A percentile compares a stretch with the other conserved stretches of the same genome.
Evolutionary conservation across 2,329 filamentous ascomycete species (phyloP).

Genomic region (Cercospora citrullina): DNA sequence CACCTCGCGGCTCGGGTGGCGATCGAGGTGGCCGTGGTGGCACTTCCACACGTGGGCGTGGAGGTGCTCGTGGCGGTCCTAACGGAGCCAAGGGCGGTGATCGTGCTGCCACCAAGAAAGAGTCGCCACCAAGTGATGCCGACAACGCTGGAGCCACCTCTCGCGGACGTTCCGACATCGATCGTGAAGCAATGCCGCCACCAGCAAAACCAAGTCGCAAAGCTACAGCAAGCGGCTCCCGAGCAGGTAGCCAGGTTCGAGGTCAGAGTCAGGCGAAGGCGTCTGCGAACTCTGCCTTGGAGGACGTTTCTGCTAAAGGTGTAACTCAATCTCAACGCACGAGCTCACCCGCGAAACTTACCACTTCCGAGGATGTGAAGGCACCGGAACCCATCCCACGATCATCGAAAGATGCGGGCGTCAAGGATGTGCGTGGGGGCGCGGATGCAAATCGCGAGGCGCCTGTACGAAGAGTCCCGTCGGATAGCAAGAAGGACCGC

Average conservation of each 20-base stretch:
- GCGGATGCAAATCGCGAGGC: conserved; percentile 17
- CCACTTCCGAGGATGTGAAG: conserved; percentile 21
- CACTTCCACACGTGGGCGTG: conserved; percentile 49
- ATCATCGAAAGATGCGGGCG: conserved; percentile 18
- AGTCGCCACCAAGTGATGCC: conserved; percentile 21
- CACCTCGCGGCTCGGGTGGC: conserved; percentile 42
- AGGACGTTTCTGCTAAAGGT: neutral
- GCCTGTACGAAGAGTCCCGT: conserved; percentile 19
- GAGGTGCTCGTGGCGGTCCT: conserved; percentile 42
- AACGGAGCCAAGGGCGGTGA: conserved; percentile 43
- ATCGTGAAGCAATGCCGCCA: conserved; percentile 35
- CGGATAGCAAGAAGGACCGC: conserved; percentile 31
- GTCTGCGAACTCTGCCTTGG: neutral
- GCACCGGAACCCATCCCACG: conserved; percentile 26
- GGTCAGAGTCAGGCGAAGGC: conserved; percentile 19
- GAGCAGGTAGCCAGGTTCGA: conserved; percentile 20
- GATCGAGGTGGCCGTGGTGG: conserved; percentile 59
- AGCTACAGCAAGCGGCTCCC: conserved; percentile 17
- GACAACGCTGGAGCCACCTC: conserved; percentile 18
- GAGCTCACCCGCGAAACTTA: conserved; percentile 25
- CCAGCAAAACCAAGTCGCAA: conserved; percentile 26
- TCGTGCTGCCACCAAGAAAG: conserved; percentile 30
- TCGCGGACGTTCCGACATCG: conserved; percentile 28
- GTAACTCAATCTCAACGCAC: conserved; percentile 19
- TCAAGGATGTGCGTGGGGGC: conserved; percentile 18